These are phyloP conservation scores for Fusarium brevicatenulatum DNA, from an alignment of 2,329 filamentous ascomycete genomes.

Conservation along the genomic window DNA sequence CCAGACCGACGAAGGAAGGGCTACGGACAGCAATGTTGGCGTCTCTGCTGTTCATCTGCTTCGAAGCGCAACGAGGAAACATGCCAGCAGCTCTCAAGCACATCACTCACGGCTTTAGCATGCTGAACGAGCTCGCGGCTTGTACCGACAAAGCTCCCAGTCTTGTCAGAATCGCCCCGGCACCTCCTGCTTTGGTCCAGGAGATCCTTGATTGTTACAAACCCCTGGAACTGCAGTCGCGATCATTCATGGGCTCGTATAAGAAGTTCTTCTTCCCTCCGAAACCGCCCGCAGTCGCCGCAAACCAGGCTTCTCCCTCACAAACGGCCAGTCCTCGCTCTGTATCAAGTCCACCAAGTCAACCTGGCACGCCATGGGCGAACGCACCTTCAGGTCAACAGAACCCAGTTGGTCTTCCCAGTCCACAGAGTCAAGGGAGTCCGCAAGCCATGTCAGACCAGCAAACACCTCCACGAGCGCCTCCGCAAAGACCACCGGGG, in stretches of 20 bases:
- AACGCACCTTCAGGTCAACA: conserved; percentile 6
- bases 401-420: conserved; percentile 42
- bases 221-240: conserved; percentile 52
- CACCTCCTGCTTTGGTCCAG: conserved; percentile 51
- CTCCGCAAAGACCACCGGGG: conserved; percentile 43
- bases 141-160: conserved; percentile 50
- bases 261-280: conserved; percentile 49
- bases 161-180: conserved; percentile 52
- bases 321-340: conserved; percentile 13
- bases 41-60: conserved; percentile 55
- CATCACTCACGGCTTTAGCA: conserved; percentile 53
- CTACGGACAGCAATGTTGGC: conserved; percentile 53
- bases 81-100: conserved; percentile 54
- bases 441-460: conserved; percentile 38
- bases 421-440: conserved; percentile 49
- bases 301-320: conserved; percentile 7
- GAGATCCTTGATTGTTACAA: conserved; percentile 54
- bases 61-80: conserved; percentile 54
- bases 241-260: conserved; percentile 53
- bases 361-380: conserved; percentile 44
- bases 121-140: conserved; percentile 52
- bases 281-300: conserved; percentile 9
- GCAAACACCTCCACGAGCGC: conserved; percentile 32
- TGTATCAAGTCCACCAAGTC: conserved; percentile 40
- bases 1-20: conserved; percentile 50